Evolutionary conservation across 2,329 filamentous ascomycete genomes (phyloP).

Genomic region (Blumeria graminis): DNA sequence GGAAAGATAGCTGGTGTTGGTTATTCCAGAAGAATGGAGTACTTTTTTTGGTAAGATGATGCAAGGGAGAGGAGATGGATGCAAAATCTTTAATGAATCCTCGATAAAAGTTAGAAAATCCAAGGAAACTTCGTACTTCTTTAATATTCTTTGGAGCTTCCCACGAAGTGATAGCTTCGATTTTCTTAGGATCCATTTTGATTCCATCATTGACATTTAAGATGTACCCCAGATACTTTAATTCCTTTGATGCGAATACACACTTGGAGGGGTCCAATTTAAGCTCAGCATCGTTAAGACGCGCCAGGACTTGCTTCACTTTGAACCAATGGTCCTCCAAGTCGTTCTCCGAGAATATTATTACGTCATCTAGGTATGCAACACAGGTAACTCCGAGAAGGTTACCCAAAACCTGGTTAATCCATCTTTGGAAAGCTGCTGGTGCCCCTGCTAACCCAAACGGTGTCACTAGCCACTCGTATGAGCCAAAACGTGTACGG

Average conservation of each 20-base stretch:
- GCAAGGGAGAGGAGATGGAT: background rate
- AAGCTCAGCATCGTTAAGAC: background rate
- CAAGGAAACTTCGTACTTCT: background rate
- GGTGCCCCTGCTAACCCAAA: background rate
- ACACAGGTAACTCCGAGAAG: background rate
- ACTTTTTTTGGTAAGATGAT: background rate
- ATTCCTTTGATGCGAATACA: background rate
- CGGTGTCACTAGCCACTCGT: background rate
- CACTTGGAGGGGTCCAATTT: background rate
- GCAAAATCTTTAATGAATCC: background rate
- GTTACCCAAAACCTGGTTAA: background rate
- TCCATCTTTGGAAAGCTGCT: background rate
- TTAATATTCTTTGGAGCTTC: background rate
- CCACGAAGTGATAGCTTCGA: background rate
- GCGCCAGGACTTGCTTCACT: background rate
- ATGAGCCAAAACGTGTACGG: background rate
- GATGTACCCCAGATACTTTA: background rate
- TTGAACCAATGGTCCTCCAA: background rate
- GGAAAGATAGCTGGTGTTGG: background rate
- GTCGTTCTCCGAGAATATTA: background rate
- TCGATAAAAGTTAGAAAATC: background rate
- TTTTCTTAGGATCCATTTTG: background rate
- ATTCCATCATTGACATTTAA: background rate
- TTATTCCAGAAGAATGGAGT: background rate
- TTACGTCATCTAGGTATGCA: slow-evolving; percentile 1